These are phyloP conservation scores for Bruguiera gymnorhiza DNA, from an alignment of 345 rosid species.

Conservation along the genomic window DNA sequence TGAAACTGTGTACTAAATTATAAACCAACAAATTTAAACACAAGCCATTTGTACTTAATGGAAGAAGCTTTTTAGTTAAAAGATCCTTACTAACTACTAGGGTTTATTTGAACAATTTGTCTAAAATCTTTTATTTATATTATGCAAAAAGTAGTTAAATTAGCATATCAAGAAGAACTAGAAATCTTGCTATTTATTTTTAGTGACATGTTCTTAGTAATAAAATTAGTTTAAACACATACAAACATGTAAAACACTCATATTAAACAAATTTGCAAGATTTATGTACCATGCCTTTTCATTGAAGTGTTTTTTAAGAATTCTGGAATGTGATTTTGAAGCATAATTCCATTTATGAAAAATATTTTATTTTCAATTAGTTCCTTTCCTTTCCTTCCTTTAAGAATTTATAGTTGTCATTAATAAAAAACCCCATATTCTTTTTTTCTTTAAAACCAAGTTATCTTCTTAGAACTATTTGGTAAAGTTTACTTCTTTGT, in stretches of 20 bases:
- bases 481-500: not conserved
- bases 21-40: too few relatives aligned
- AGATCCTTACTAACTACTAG: too few relatives aligned
- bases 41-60: too few relatives aligned
- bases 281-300: slow-evolving; percentile 54
- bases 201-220: slow-evolving; percentile 17
- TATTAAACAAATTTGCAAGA: slow-evolving; percentile 55
- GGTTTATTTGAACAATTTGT: too few relatives aligned
- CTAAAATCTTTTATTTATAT: too few relatives aligned
- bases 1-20: too few relatives aligned
- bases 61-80: too few relatives aligned
- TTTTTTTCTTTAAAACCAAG: slow-evolving; percentile 61
- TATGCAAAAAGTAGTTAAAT: not conserved
- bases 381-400: slow-evolving; percentile 49
- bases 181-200: slow-evolving; percentile 13
- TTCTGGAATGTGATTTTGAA: slow-evolving; percentile 66
- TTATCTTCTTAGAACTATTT: not conserved
- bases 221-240: not conserved
- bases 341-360: slow-evolving; percentile 59
- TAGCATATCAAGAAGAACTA: not conserved
- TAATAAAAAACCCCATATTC: slow-evolving; percentile 81
- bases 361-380: slow-evolving; percentile 61
- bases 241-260: slow-evolving; percentile 32
- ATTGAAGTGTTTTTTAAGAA: slow-evolving; percentile 53
- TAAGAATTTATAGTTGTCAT: slow-evolving; percentile 70